Evolutionary conservation across 805 yeast species (phyloP).

Genomic region (Lipomyces orientalis): DNA sequence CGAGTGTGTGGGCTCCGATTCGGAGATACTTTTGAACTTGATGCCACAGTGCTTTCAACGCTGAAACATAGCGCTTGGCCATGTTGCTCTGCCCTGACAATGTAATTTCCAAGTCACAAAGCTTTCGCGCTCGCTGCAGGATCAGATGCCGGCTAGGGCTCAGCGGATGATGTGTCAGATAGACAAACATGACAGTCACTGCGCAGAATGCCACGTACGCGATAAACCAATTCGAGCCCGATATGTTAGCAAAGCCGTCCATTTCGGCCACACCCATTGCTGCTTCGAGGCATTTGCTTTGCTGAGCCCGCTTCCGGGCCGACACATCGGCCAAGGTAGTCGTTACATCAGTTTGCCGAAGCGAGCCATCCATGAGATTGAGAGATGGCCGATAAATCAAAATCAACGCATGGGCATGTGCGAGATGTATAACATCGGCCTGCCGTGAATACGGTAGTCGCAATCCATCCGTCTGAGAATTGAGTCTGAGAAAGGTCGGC

Average conservation of each 20-base stretch:
- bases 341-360: neutral
- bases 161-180: slow-evolving; percentile 23
- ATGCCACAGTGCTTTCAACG: slow-evolving; percentile 30
- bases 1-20: neutral
- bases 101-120: slow-evolving; percentile 25
- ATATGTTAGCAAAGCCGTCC: slow-evolving; percentile 14
- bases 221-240: slow-evolving; percentile 29
- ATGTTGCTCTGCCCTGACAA: slow-evolving; percentile 24
- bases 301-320: slow-evolving; percentile 15
- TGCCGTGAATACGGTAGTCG: slow-evolving; percentile 29
- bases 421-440: slow-evolving; percentile 24
- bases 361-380: slow-evolving; percentile 4
- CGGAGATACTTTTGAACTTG: slow-evolving; percentile 23
- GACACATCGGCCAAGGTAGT: neutral
- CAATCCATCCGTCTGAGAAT: slow-evolving; percentile 8
- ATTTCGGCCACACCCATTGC: slow-evolving; percentile 28
- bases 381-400: slow-evolving; percentile 30
- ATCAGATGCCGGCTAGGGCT: slow-evolving; percentile 5
- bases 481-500: slow-evolving; percentile 19
- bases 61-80: slow-evolving; percentile 25
- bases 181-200: slow-evolving; percentile 34
- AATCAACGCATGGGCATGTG: slow-evolving; percentile 33
- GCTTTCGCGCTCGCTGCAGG: slow-evolving; percentile 25
- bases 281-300: slow-evolving; percentile 26
- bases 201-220: slow-evolving; percentile 33